Evolutionary conservation across 1,284 basidiomycete species (phyloP), one percentile per base, ranked within the genome.

Genomic region (Taiwanofungus camphoratus): DNA sequence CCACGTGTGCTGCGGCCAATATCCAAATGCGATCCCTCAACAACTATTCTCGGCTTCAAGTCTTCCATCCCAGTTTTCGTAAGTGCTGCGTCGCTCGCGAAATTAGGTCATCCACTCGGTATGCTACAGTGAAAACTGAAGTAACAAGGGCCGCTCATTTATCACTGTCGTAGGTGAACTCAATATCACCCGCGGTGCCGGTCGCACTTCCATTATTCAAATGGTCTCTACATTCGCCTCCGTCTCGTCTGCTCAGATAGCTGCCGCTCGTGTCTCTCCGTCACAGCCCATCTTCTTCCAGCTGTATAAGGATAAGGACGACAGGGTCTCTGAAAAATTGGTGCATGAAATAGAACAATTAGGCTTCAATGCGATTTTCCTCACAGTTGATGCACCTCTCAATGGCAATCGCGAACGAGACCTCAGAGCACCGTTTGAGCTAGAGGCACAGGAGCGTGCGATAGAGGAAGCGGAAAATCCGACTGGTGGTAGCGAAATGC

Each of bases 181-280:
- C 32, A 94, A 93, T 62, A 80, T 95, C 45, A 89, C 88, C 2
- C 73, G 71, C 36, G 92, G 83, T 2, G 82, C 83, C 3, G 79
- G 74, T 13, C 69, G 72, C 39, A 74, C 77, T 2, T 76, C 79
- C 20, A 83, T 93, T 49, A 86, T 92, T 39, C 92, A 95, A 59
- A 91, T 90, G 74, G 85, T 94, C 39, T 94, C 91, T 3, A 82
- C 80, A 34, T 92, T 94, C 61, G 80, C 93, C 2, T 92, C 88
- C 0, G 69, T 90, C 51, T 87, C 89, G 0, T 74, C 77, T 43
- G 74, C 73, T 11, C 78, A 86, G 52, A 87, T 94, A 46, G 79
- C 82, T 7, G 68, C 69, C 6, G 76, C 76, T 7, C 66, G 74
- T 21, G 70, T 79, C 4, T 58, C 64, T 24, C 70, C 75, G 4